Conservation (phyloP, 495 filamentous ascomycete species). For the Neurospora africana region DNA sequence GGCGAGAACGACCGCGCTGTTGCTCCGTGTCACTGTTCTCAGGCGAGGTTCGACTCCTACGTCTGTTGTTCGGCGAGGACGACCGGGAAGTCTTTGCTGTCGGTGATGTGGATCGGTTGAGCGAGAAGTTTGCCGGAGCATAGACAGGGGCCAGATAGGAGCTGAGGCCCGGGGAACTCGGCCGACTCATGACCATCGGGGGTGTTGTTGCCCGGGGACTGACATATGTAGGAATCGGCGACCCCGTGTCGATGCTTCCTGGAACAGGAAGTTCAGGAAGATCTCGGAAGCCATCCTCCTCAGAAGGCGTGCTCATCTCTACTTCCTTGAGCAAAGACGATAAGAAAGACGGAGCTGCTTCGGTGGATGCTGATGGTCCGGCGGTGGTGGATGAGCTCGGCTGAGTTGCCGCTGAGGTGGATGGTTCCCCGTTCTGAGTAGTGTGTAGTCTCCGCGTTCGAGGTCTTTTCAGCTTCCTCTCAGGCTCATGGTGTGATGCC, state of each 20-base stretch:
- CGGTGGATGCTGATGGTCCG: conserved; percentile 12
- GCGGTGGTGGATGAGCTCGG: conserved; percentile 9
- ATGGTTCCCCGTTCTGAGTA: conserved; percentile 25
- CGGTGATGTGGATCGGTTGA: conserved; percentile 29
- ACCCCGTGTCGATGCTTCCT: conserved; percentile 27
- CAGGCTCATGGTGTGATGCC: conserved; percentile 48
- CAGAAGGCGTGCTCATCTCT: conserved; percentile 51
- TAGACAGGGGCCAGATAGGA: conserved; percentile 53
- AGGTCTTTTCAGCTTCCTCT: conserved; percentile 76
- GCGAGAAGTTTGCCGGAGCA: conserved; percentile 50
- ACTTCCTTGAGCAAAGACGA: conserved; percentile 80
- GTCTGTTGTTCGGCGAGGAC: conserved; percentile 8
- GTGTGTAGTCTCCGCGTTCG: conserved; percentile 45
- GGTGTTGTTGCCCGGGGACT: conserved; percentile 65
- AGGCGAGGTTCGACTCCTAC: conserved; percentile 18
- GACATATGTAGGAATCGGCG: conserved; percentile 53
- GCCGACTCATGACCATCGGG: conserved; percentile 51
- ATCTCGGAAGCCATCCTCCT: conserved; percentile 43
- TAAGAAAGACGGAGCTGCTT: conserved; percentile 54
- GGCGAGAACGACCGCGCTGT: conserved; percentile 11
- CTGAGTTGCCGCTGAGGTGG: conserved; percentile 16
- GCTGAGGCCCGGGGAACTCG: conserved; percentile 58
- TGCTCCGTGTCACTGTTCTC: conserved; percentile 39
- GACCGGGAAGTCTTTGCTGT: conserved; percentile 24
- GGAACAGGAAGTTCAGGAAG: conserved; percentile 54